phyloP scores from a whole-genome alignment of 2,329 filamentous ascomycete genomes.

The Neopestalotiopsis clavispora region DNA sequence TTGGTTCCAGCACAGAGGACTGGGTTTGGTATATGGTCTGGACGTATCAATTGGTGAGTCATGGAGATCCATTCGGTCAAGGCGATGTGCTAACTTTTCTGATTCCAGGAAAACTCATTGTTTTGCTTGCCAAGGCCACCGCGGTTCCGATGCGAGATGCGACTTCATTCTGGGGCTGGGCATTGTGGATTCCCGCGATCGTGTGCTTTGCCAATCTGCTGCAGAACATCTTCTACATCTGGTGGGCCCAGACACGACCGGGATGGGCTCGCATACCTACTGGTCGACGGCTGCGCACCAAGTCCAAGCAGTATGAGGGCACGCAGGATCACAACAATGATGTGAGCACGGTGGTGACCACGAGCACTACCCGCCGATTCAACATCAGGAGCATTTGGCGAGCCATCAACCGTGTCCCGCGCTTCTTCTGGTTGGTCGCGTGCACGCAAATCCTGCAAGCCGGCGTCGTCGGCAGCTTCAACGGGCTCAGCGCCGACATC shows the following conservation, averaged over 20 bases:
- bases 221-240: constrained; percentile 28
- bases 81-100: neutral
- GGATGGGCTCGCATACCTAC: constrained; percentile 31
- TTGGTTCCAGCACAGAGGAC: constrained; percentile 31
- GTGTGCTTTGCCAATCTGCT: constrained; percentile 28
- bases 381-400: constrained; percentile 10
- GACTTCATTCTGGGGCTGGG: constrained; percentile 33
- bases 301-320: neutral
- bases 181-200: constrained; percentile 31
- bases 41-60: constrained; percentile 27
- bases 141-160: constrained; percentile 33
- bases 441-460: constrained; percentile 30
- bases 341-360: neutral
- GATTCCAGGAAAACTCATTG: constrained; percentile 27
- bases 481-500: constrained; percentile 28
- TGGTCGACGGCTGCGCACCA: constrained; percentile 19
- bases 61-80: neutral
- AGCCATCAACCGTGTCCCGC: constrained; percentile 23
- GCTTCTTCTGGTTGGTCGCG: constrained; percentile 30
- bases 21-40: constrained; percentile 29
- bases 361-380: neutral
- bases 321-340: neutral
- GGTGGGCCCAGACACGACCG: constrained; percentile 28
- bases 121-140: constrained; percentile 29
- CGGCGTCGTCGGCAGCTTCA: constrained; percentile 27